Evolutionary conservation across 176 grass and related monocot species (phyloP), one percentile per base, ranked within the genome.

Genomic region (Oryza nivara): DNA sequence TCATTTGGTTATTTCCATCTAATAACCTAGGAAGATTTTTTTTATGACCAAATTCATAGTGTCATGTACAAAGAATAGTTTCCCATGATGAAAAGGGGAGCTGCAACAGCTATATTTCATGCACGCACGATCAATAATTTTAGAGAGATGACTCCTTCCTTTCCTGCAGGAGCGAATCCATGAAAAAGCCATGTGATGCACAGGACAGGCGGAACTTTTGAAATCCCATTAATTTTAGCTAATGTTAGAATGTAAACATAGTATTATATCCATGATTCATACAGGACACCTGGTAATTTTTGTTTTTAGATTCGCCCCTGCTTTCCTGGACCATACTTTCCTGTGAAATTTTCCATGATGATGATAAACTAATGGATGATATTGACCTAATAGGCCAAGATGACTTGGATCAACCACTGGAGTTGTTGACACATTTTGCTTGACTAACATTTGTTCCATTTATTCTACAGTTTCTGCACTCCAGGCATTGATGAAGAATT

Each of bases 381-480:
- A 46, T 74, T 70, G 8, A 54, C 43, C 45, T 60, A 85, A 72
- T 43, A 61, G 56, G 56, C 56, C 20, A 61, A 79, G 13, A 77
- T 32, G 28, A 76, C 20, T 28, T 23, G 25, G 48, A 75, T 16
- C 35, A 60, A 30, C 30, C 41, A 66, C 52, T 68, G 11, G 35
- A 80, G 41, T 17, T 83, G 41, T 61, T 82, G n/a, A 77, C 61
- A 23, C 41, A 63, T 44, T 83, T 64, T 74, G 34, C 11, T 82
- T 19, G 28, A 52, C 67, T 88, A 83, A 93, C 60, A 46, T 82
- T 79, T 46, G 20, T 52, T 73, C 46, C 68, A 28, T 80, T 84
- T 78, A 81, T 67, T 74, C 51, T 89, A 60, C 84, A 98, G 96
- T 78, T 85, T 51, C 82, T 7, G 74, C 89, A 15, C 90, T 98